These are phyloP conservation scores for Parietichytrium sp. DNA, from an alignment of 108 stramenopile genomes.

Conservation along the genomic window DNA sequence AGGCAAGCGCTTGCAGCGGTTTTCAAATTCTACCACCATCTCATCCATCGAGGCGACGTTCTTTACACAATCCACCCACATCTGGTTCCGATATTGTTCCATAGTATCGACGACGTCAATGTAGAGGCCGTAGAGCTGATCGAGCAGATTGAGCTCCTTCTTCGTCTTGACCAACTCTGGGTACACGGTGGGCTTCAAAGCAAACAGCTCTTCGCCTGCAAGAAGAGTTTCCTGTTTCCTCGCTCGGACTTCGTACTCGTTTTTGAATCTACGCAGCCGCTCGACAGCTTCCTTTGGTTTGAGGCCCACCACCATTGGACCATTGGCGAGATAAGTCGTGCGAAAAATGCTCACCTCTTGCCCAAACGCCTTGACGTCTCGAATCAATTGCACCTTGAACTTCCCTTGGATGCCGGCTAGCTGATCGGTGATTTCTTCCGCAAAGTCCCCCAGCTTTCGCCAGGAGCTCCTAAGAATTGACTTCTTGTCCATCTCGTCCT, in stretches of 20 bases:
- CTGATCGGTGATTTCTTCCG: constrained; percentile 58
- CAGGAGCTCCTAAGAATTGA: constrained; percentile 53
- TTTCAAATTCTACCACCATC: constrained; percentile 51
- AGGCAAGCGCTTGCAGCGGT: constrained; percentile 60
- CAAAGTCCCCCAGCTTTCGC: constrained; percentile 60
- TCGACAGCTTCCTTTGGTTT: constrained; percentile 62
- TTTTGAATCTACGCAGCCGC: constrained; percentile 59
- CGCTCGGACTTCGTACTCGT: constrained; percentile 59
- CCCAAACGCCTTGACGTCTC: constrained; percentile 59
- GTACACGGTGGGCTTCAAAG: constrained; percentile 55
- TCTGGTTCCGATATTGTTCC: constrained; percentile 40
- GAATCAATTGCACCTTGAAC: constrained; percentile 61
- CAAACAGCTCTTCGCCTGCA: constrained; percentile 66
- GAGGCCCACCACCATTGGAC: constrained; percentile 54
- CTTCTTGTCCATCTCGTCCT: constrained; percentile 66
- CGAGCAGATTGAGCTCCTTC: constrained; percentile 61
- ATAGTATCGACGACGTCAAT: constrained; percentile 60
- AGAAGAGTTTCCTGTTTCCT: constrained; percentile 63
- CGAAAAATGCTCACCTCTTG: constrained; percentile 46
- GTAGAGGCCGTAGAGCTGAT: constrained; percentile 66
- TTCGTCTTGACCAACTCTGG: constrained; percentile 59
- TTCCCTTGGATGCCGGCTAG: constrained; percentile 55
- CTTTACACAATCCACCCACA: constrained; percentile 52
- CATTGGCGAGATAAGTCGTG: constrained; percentile 47
- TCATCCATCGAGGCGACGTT: constrained; percentile 50